These are phyloP conservation scores for Sphenostylis stenocarpa DNA, from an alignment of 306 rosid genomes.

Conservation along the genomic window DNA sequence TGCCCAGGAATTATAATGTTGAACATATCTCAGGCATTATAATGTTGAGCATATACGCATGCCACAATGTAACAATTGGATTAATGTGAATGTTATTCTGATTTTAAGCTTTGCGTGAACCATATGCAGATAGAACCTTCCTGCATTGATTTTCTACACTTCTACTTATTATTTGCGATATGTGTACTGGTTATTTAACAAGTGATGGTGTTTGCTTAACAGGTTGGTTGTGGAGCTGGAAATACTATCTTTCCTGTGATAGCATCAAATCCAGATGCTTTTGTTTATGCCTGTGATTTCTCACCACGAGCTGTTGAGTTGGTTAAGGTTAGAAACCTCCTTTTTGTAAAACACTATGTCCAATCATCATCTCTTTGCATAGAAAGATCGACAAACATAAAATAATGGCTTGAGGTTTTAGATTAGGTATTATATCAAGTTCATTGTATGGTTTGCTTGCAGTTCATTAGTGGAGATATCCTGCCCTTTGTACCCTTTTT, in stretches of 20 bases:
- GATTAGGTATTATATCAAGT: not conserved
- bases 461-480: not conserved
- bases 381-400: too few species aligned
- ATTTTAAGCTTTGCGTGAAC: not conserved
- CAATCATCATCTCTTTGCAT: conserved; percentile 1
- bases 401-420: too few species aligned
- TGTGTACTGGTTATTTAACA: not conserved
- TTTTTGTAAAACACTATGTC: conserved; percentile 13
- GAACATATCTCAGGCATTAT: too few species aligned
- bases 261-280: conserved; percentile 63
- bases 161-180: not conserved
- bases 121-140: not conserved
- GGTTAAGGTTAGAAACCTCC: conserved; percentile 63
- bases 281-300: conserved; percentile 92
- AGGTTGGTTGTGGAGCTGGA: conserved; percentile 97
- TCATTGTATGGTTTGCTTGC: not conserved
- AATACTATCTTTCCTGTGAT: conserved; percentile 90
- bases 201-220: conserved; percentile 32
- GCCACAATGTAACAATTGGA: conserved; percentile 1
- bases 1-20: too few species aligned
- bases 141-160: not conserved
- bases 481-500: not conserved
- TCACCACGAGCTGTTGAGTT: conserved; percentile 86
- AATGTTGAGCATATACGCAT: not conserved
- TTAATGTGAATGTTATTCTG: not conserved